These are phyloP conservation scores for Plasmodium yoelii DNA, from an alignment of 169 alveolate species.

Conservation along the genomic window DNA sequence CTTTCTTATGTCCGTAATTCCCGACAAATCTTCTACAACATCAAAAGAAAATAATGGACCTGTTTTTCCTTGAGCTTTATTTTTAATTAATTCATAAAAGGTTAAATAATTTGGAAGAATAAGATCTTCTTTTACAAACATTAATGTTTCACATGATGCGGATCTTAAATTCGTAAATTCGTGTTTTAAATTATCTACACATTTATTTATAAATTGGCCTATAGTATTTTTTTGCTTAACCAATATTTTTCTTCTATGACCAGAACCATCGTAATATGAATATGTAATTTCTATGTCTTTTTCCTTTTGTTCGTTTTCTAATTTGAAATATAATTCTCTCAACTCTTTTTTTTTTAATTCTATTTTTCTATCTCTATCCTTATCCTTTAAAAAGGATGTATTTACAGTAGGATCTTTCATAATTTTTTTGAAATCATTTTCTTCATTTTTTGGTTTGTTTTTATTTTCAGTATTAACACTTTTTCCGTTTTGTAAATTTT, in stretches of 20 bases:
- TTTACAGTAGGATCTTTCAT: constrained; percentile 75
- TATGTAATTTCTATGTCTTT: constrained; percentile 69
- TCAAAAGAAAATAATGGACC: constrained; percentile 72
- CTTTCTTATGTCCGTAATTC: constrained; percentile 59
- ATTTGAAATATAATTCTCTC: constrained; percentile 73
- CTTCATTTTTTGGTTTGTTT: neutral
- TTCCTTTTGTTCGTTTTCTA: constrained; percentile 73
- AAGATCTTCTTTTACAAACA: constrained; percentile 76
- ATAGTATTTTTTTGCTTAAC: constrained; percentile 71
- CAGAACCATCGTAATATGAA: constrained; percentile 75
- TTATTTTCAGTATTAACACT: neutral
- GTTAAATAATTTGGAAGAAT: constrained; percentile 77
- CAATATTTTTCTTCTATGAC: constrained; percentile 74
- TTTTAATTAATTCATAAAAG: constrained; percentile 75
- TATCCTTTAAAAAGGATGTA: constrained; percentile 72
- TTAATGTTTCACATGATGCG: constrained; percentile 76
- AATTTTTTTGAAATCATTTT: constrained; percentile 26
- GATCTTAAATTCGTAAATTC: constrained; percentile 74
- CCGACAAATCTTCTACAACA: constrained; percentile 66
- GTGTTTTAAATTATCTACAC: constrained; percentile 72
- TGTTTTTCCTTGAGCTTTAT: constrained; percentile 77
- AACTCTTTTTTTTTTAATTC: constrained; percentile 65
- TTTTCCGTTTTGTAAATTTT: neutral
- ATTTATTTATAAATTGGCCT: constrained; percentile 78
- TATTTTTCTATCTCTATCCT: constrained; percentile 71